Conservation (phyloP, 163 green algal genomes). For the Trebouxia gelatinosa region DNA sequence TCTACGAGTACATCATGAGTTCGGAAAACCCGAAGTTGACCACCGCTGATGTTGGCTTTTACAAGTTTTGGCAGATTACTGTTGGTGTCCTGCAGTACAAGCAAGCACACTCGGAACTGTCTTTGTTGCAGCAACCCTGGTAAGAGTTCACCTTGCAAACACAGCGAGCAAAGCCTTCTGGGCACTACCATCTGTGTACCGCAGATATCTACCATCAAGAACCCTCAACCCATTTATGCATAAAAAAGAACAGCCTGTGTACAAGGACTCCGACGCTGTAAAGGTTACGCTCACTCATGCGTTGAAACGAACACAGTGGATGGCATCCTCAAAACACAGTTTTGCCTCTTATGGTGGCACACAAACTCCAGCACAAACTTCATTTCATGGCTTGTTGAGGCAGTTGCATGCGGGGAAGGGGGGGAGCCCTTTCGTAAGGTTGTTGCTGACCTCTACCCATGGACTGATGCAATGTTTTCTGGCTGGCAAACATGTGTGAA, state of each 20-base stretch:
- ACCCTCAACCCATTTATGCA: not conserved
- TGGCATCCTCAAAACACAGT: too few species aligned
- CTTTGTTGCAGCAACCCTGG: not conserved
- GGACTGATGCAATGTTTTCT: too few species aligned
- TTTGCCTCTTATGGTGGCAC: not conserved
- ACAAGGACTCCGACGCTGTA: not conserved
- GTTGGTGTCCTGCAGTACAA: not conserved
- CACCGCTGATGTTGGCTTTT: slow-evolving; percentile 15
- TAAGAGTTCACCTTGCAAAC: not conserved
- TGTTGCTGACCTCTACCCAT: too few species aligned
- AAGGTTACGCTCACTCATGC: too few species aligned
- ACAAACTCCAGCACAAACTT: too few species aligned
- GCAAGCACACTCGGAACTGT: not conserved
- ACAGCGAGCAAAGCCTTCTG: not conserved
- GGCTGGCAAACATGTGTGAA: too few species aligned
- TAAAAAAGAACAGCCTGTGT: not conserved
- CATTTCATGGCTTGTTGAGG: too few species aligned
- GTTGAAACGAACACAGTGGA: too few species aligned
- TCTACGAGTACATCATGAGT: too few species aligned
- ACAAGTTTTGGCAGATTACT: not conserved
- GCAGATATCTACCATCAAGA: not conserved
- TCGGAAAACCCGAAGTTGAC: too few species aligned
- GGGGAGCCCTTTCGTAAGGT: too few species aligned
- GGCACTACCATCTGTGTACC: not conserved
- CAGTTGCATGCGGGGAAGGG: too few species aligned